Evolutionary conservation across 345 rosid genomes (phyloP).

Genomic region (Eutrema heterophyllum): DNA sequence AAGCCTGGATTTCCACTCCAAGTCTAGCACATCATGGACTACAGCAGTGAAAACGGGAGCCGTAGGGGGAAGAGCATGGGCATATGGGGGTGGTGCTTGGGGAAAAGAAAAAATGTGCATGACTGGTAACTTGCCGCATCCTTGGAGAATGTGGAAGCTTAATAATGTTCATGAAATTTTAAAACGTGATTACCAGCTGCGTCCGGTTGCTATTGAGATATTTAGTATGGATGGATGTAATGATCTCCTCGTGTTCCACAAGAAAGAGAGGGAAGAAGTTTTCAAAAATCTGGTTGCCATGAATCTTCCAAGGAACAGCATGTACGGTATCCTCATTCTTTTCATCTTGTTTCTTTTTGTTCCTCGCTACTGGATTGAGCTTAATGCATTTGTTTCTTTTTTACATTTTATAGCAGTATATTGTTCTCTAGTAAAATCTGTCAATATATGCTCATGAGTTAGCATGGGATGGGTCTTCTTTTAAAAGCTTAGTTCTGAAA

Average conservation of each 20-base stretch:
- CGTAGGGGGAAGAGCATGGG: slow-evolving; percentile 97
- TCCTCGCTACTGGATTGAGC: slow-evolving; percentile 16
- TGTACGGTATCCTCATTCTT: slow-evolving; percentile 47
- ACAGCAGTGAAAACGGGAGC: slow-evolving; percentile 51
- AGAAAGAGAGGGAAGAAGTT: slow-evolving; percentile 98
- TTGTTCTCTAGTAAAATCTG: not conserved
- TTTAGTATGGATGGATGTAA: slow-evolving; percentile 99
- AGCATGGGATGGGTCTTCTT: not conserved
- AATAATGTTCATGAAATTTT: slow-evolving; percentile 88
- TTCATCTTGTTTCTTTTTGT: slow-evolving; percentile 14
- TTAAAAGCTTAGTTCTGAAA: not conserved
- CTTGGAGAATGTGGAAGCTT: slow-evolving; percentile 99
- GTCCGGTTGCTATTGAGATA: slow-evolving; percentile 98
- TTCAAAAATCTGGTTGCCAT: slow-evolving; percentile 89
- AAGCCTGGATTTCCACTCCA: slow-evolving; percentile 80
- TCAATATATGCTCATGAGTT: not conserved
- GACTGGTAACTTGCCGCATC: slow-evolving; percentile 83
- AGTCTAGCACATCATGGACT: slow-evolving; percentile 75
- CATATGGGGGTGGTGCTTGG: slow-evolving; percentile 99
- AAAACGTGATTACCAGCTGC: slow-evolving; percentile 98
- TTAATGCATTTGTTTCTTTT: slow-evolving; percentile 1
- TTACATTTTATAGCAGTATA: not conserved
- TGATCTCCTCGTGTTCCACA: slow-evolving; percentile 95
- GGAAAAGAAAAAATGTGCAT: slow-evolving; percentile 85
- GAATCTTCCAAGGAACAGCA: slow-evolving; percentile 96